Evolutionary conservation across 257 asterid genomes (phyloP).

Genomic region (Lycium ferocissimum): DNA sequence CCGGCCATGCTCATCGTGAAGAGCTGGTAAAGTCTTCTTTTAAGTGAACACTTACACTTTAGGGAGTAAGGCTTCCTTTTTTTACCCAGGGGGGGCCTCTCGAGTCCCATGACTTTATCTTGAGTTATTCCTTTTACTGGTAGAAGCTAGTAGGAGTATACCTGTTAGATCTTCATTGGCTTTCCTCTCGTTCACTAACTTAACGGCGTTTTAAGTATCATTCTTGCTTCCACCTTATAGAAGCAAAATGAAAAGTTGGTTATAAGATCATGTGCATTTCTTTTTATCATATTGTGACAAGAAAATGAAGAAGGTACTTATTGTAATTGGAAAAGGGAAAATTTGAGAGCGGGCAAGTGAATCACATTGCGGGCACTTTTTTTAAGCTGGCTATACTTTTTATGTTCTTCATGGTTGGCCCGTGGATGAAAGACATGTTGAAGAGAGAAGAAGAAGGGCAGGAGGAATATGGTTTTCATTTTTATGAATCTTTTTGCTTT

Average conservation of each 20-base stretch:
- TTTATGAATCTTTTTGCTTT: not conserved
- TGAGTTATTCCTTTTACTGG: constrained; percentile 19
- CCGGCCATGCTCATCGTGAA: constrained; percentile 98
- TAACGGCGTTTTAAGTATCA: not conserved
- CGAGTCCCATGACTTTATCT: constrained; percentile 24
- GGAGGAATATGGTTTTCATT: not conserved
- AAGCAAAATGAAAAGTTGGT: not conserved
- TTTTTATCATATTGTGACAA: not conserved
- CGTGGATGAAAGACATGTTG: constrained; percentile 20
- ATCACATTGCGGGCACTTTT: not conserved
- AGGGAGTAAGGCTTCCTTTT: not conserved
- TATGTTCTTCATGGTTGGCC: not conserved
- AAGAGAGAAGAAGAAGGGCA: constrained; percentile 11
- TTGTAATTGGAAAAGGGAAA: not conserved
- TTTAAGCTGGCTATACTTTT: not conserved
- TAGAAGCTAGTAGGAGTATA: not conserved
- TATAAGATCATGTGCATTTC: not conserved
- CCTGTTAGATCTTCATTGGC: not conserved
- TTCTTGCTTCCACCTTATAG: constrained; percentile 18
- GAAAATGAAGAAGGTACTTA: constrained; percentile 5
- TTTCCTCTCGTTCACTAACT: not conserved
- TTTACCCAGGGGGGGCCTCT: too few species aligned
- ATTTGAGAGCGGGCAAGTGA: not conserved
- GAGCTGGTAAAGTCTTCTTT: constrained; percentile 76
- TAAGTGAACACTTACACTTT: constrained; percentile 22